Evolutionary conservation across 179 eudicot genomes (phyloP).

Genomic region (Corrigiola litoralis): DNA sequence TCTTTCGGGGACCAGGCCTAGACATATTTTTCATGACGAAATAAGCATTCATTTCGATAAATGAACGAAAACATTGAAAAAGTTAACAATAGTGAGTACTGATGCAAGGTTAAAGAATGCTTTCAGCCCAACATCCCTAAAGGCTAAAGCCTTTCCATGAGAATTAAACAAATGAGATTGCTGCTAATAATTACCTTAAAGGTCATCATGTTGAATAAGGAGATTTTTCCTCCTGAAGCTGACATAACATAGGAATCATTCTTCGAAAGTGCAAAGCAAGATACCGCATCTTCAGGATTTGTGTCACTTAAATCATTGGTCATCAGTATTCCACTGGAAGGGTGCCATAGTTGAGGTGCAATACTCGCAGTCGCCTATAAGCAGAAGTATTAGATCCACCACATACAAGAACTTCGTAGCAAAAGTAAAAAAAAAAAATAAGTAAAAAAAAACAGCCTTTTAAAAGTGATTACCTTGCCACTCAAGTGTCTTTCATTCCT

Average conservation of each 20-base stretch:
- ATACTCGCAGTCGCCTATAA: conserved; percentile 75
- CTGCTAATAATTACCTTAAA: conserved; percentile 48
- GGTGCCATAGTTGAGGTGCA: conserved; percentile 81
- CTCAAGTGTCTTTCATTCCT: conserved; percentile 49
- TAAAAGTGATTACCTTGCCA: conserved; percentile 52
- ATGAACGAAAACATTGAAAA: too few species aligned
- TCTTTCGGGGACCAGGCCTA: too few species aligned
- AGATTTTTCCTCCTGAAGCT: conserved; percentile 88
- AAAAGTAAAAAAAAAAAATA: neutral
- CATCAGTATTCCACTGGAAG: conserved; percentile 79
- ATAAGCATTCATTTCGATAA: too few species aligned
- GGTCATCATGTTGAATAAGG: conserved; percentile 86
- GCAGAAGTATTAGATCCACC: conserved; percentile 5
- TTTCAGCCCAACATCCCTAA: neutral
- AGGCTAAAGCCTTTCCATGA: neutral
- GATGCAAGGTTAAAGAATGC: neutral
- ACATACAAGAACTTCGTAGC: neutral
- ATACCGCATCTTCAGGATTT: conserved; percentile 73
- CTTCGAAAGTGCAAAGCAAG: conserved; percentile 90
- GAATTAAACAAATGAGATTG: neutral
- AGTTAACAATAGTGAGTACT: neutral
- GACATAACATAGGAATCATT: conserved; percentile 95
- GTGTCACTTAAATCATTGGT: conserved; percentile 70
- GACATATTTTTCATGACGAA: too few species aligned
- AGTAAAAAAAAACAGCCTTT: neutral